Evolutionary conservation across 1,284 basidiomycete species (phyloP), one percentile per base, ranked within the genome.

Genomic region (Chalciporus piperatoides): DNA sequence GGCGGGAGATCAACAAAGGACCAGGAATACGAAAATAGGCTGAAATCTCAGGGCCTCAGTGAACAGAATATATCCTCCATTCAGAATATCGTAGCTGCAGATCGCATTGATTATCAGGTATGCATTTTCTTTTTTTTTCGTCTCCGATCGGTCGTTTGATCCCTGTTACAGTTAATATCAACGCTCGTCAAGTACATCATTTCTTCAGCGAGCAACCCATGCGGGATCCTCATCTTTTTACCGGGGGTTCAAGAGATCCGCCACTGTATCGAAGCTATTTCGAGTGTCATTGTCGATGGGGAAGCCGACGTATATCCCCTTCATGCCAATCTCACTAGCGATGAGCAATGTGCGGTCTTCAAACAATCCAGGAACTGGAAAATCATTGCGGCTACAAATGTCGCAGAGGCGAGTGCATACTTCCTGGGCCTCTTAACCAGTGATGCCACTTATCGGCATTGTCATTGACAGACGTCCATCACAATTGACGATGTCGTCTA

Each of bases 401-500:
- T 97, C 23, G 91, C 90, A 6, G 86, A 89, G 75, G 85, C 79
- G 56, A 41, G 70, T 61, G 6, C 14, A 23, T 23, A 36, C 11
- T 48, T 36, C 4, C 17, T 8, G 7, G 19, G 14, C 4, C 15
- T 9, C 10, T 40, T 15, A 2, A 25, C 38, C 6, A 14, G 32
- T 17, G 1, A 2, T 7, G 4, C 28, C 28, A 14, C 46, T 60
- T 1, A 65, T 27, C 7, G 23, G 7, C 14, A 38, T 28, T 28
- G 27, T 28, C 28, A 30, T 10, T 6, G 36, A 30, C 72, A 97
- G 80, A 97, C 94, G 1, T 94, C 90, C 4, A 93, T 97, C 55
- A 97, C 94, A 1, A 96, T 97, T 55, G 89, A 94, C 59, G 92
- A 95, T 58, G 80, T 95, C 24, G 76, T 90, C 27, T 92, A 88